Evolutionary conservation across 2,329 filamentous ascomycete genomes (phyloP), one percentile per base, ranked within the genome.

Genomic region (Juglanconis sp.): DNA sequence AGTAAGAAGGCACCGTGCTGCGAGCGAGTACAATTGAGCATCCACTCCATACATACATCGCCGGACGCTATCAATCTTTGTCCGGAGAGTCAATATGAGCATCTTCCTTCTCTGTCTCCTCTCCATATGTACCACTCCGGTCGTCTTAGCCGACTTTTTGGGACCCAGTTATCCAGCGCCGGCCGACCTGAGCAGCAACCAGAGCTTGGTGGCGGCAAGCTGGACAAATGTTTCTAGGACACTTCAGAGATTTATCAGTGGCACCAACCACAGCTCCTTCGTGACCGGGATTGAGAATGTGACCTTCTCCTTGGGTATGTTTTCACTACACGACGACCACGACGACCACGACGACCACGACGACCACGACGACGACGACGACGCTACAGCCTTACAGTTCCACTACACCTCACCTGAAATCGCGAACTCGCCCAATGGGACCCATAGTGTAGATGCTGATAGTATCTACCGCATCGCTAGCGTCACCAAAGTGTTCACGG

Each of bases 391-490:
- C 5, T 60, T 75, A 17, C 74, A 76, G 63, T 73, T 72, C 63
- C 71, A 77, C 58, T 65, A 76, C 59, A 71, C 70, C 1, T 68
- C 69, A 1, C 66, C 70, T 7, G 69, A 74, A 50, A 66, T 74
- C n/a, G 65, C 63, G 2, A 69, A 70, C 38, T 65, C 66, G 2
- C 62, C 67, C 0, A 56, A 65, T 1, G 76, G 76, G 7, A 71
- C 71, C 1, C 68, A 70, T 4, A 71, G 69, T 31, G 71, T 78
- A 3, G 71, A 78, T 61, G 73, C 69, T n/a, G 66, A 79, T 59
- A 74, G 71, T 42, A 75, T 79, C 17, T 79, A 77, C 63, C 72
- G 74, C 13, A 65, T 79, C 15, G 77, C 75, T 1, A 78, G 74
- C 62, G 65, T 74, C 38, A 70, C 71, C 10, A 79, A 77, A 57